Conservation (phyloP, 2,329 filamentous ascomycete species). For the Paramyrothecium sp. region DNA sequence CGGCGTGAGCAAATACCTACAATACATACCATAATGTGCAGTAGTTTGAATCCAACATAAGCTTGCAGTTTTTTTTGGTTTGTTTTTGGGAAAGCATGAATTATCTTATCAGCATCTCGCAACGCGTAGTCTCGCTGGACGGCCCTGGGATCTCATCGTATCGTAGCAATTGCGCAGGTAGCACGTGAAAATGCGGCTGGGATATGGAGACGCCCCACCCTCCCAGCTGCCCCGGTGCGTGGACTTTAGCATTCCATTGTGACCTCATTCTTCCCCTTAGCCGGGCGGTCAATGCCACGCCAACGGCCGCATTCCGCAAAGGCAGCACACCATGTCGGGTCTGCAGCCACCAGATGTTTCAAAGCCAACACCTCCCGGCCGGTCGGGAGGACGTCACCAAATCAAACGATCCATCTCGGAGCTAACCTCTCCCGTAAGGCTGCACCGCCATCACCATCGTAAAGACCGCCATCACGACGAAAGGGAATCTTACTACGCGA, state of each 20-base stretch:
- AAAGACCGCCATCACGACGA: constrained; percentile 26
- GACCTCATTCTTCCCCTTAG: neutral
- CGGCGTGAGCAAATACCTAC: too few relatives aligned
- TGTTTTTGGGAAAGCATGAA: too few relatives aligned
- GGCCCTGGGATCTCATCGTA: too few relatives aligned
- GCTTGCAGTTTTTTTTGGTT: too few relatives aligned
- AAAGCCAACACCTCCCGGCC: constrained; percentile 6
- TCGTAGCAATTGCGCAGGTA: too few relatives aligned
- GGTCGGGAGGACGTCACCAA: constrained; percentile 43
- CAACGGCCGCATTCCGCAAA: neutral
- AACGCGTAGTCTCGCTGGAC: too few relatives aligned
- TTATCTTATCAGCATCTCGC: too few relatives aligned
- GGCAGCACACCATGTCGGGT: constrained; percentile 12
- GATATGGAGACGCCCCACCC: too few relatives aligned
- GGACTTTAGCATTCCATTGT: neutral
- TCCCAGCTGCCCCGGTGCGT: too few relatives aligned
- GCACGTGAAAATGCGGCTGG: too few relatives aligned
- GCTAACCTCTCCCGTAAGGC: constrained; percentile 44
- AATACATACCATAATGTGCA: too few relatives aligned
- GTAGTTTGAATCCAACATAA: too few relatives aligned
- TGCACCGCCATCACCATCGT: constrained; percentile 33
- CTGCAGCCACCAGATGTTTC: neutral
- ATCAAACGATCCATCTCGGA: constrained; percentile 57
- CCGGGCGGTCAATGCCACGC: neutral
- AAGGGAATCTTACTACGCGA: constrained; percentile 19